These are phyloP conservation scores for Colletotrichum paranaense DNA, from an alignment of 2,329 filamentous ascomycete species.

Conservation along the genomic window DNA sequence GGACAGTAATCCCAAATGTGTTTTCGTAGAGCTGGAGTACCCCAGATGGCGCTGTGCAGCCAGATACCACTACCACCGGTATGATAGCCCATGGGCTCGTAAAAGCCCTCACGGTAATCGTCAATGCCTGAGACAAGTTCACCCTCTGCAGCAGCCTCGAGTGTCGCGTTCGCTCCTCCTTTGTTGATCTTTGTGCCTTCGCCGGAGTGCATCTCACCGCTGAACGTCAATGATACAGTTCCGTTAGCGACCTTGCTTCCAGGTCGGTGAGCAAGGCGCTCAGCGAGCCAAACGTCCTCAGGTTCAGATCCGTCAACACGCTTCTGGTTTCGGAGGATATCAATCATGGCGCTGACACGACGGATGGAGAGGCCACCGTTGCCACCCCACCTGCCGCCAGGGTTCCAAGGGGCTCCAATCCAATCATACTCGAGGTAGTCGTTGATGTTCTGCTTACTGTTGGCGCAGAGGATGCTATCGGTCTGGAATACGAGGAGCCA, in stretches of 20 bases:
- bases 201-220: slow-evolving; percentile 60
- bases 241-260: slow-evolving; percentile 63
- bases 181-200: slow-evolving; percentile 37
- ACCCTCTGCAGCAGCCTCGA: slow-evolving; percentile 44
- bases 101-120: slow-evolving; percentile 63
- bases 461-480: slow-evolving; percentile 67
- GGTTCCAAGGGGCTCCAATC: slow-evolving; percentile 63
- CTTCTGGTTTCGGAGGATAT: slow-evolving; percentile 60
- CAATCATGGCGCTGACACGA: slow-evolving; percentile 63
- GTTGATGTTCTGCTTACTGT: slow-evolving; percentile 58
- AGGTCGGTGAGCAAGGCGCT: slow-evolving; percentile 62
- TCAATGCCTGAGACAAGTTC: slow-evolving; percentile 56
- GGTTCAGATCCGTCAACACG: slow-evolving; percentile 57
- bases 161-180: slow-evolving; percentile 38
- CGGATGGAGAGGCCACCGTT: slow-evolving; percentile 65
- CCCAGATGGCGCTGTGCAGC: slow-evolving; percentile 61
- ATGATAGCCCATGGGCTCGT: slow-evolving; percentile 70
- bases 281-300: slow-evolving; percentile 68
- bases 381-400: slow-evolving; percentile 55
- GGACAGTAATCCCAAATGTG: slow-evolving; percentile 69
- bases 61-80: slow-evolving; percentile 60
- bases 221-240: slow-evolving; percentile 59
- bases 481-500: slow-evolving; percentile 66
- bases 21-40: slow-evolving; percentile 55
- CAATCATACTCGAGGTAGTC: slow-evolving; percentile 65